Conservation (phyloP, 495 filamentous ascomycete species). For the Entonaema liquescens region DNA sequence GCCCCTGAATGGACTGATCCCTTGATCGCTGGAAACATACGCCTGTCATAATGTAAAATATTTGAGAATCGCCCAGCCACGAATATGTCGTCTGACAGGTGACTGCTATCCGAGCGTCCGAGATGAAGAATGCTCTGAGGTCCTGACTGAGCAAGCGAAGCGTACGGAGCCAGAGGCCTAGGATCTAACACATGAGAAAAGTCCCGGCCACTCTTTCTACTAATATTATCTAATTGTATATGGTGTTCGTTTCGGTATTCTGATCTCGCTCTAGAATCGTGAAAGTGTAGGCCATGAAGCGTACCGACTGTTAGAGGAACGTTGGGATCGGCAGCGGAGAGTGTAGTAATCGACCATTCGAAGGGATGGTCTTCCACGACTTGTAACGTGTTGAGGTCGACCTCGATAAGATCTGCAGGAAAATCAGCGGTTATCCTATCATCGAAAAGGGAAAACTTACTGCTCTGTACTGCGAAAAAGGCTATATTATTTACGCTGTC, state of each 20-base stretch:
- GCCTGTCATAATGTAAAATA: conserved; percentile 87
- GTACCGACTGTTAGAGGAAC: conserved; percentile 88
- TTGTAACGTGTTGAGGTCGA: conserved; percentile 81
- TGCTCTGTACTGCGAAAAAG: conserved; percentile 78
- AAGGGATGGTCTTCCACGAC: conserved; percentile 76
- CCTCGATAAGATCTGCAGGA: conserved; percentile 70
- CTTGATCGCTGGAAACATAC: conserved; percentile 81
- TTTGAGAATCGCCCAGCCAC: conserved; percentile 91
- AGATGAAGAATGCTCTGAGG: conserved; percentile 85
- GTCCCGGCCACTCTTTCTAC: conserved; percentile 43
- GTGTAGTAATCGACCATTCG: conserved; percentile 81
- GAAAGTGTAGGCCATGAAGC: conserved; percentile 80
- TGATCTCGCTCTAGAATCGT: conserved; percentile 70
- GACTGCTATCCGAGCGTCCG: conserved; percentile 60
- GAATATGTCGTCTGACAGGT: conserved; percentile 71
- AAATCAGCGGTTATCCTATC: conserved; percentile 37
- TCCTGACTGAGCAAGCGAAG: conserved; percentile 80
- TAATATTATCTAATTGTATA: conserved; percentile 49
- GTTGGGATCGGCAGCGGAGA: conserved; percentile 77
- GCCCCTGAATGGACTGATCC: conserved; percentile 86
- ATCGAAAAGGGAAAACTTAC: conserved; percentile 50
- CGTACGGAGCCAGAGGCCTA: conserved; percentile 64
- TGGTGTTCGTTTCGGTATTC: conserved; percentile 28
- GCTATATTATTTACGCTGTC: conserved; percentile 75
- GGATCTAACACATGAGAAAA: conserved; percentile 46